Evolutionary conservation across 257 asterid genomes (phyloP).

Genomic region (Capsicum pubescens): DNA sequence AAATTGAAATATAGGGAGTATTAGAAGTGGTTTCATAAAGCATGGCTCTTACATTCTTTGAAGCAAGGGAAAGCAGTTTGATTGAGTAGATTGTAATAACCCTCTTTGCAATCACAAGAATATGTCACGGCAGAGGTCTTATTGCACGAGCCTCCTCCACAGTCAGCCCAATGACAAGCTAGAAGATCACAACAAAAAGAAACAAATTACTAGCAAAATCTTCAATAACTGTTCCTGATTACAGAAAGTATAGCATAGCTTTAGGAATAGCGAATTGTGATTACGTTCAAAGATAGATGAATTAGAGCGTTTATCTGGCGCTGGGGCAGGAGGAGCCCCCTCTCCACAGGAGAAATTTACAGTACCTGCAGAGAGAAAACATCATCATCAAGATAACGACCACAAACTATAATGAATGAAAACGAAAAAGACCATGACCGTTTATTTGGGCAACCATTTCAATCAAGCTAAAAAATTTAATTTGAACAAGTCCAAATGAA

Average conservation of each 20-base stretch:
- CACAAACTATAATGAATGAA: neutral
- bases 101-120: slow-evolving; percentile 59
- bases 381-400: slow-evolving; percentile 18
- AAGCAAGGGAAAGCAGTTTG: slow-evolving; percentile 63
- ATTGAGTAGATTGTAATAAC: slow-evolving; percentile 65
- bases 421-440: neutral
- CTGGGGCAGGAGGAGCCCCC: slow-evolving; percentile 49
- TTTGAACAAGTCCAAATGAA: neutral
- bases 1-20: neutral
- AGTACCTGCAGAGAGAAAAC: slow-evolving; percentile 49
- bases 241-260: neutral
- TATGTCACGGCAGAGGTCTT: slow-evolving; percentile 48
- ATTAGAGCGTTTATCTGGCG: slow-evolving; percentile 39
- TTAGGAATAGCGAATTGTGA: neutral
- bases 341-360: slow-evolving; percentile 48
- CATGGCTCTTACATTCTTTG: slow-evolving; percentile 55
- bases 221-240: neutral
- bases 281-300: slow-evolving; percentile 63
- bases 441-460: neutral
- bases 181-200: neutral
- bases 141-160: slow-evolving; percentile 81
- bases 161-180: slow-evolving; percentile 64
- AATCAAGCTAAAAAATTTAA: neutral
- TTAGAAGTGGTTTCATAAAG: neutral
- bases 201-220: neutral